Evolutionary conservation across 2,329 filamentous ascomycete species (phyloP).

Genomic region (Cladosporium velox): DNA sequence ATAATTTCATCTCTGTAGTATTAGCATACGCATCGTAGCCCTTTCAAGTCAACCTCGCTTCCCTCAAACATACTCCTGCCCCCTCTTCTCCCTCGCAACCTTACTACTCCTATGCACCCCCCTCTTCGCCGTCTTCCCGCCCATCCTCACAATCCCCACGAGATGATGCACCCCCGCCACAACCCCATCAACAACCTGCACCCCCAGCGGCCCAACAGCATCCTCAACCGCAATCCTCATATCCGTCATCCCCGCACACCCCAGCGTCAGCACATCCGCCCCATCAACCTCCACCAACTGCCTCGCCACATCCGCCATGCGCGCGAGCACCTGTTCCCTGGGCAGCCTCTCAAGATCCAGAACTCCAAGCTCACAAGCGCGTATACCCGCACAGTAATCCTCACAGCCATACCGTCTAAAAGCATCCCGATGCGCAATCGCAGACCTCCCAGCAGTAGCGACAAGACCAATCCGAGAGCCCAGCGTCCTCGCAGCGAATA

Average conservation of each 20-base stretch:
- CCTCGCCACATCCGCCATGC: conserved; percentile 44
- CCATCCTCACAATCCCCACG: conserved; percentile 49
- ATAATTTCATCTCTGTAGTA: too few relatives aligned
- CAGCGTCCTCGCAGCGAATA: conserved; percentile 54
- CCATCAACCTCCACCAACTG: conserved; percentile 43
- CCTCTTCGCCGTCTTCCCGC: conserved; percentile 48
- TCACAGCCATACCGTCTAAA: conserved; percentile 47
- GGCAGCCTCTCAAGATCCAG: conserved; percentile 48
- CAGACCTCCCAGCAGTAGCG: conserved; percentile 44
- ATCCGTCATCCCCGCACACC: conserved; percentile 54
- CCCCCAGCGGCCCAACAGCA: conserved; percentile 45
- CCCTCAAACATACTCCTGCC: conserved; percentile 45
- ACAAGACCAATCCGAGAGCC: conserved; percentile 51
- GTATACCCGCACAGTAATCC: conserved; percentile 47
- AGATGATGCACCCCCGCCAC: conserved; percentile 51
- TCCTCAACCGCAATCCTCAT: conserved; percentile 50
- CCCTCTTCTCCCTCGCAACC: conserved; percentile 40
- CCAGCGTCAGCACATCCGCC: conserved; percentile 48
- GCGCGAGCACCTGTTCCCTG: conserved; percentile 42
- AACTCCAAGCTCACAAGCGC: conserved; percentile 46
- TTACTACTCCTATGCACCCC: conserved; percentile 47
- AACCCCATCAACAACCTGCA: conserved; percentile 56
- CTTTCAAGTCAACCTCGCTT: too few relatives aligned
- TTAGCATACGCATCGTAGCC: too few relatives aligned
- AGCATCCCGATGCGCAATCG: conserved; percentile 44